Percentiles rank a stretch among this genome's conserved stretches.
Conservation (phyloP, 352 stramenopile genomes). For the Blastocystis sp. region DNA sequence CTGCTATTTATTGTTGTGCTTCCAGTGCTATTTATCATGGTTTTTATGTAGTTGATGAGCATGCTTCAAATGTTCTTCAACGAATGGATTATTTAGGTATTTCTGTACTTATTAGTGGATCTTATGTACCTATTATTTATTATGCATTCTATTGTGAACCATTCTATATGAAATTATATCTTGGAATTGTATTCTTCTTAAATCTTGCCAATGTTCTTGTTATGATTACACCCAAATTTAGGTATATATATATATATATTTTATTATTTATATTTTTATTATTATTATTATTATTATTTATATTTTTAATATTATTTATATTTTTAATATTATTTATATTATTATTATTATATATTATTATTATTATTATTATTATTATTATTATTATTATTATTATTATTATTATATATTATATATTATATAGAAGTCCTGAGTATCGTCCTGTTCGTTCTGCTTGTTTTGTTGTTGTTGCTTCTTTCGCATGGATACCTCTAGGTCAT, state of each 20-base stretch:
- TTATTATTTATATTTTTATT: too few relatives aligned
- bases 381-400: too few relatives aligned
- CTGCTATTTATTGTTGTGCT: constrained; percentile 25
- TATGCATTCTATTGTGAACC: constrained; percentile 37
- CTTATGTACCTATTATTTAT: constrained; percentile 36
- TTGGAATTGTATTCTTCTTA: constrained; percentile 23
- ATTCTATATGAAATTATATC: constrained; percentile 1
- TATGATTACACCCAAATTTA: constrained; percentile 32
- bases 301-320: too few relatives aligned
- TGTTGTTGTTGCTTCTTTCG: constrained; percentile 22
- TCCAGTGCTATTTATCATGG: constrained; percentile 24
- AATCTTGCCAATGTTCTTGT: constrained; percentile 31
- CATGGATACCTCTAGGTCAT: constrained; percentile 3
- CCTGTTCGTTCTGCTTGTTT: constrained; percentile 18
- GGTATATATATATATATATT: not conserved
- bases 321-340: too few relatives aligned
- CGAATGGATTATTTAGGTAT: constrained; percentile 36
- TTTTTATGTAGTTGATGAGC: constrained; percentile 16
- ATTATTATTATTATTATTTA: too few relatives aligned
- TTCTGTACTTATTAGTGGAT: constrained; percentile 31
- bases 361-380: too few relatives aligned
- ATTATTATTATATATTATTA: too few relatives aligned
- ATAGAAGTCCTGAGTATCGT: constrained; percentile 19
- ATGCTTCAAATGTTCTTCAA: constrained; percentile 21
- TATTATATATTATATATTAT: too few relatives aligned